Evolutionary conservation across 805 yeast genomes (phyloP).

Genomic region (Candida silvatica): DNA sequence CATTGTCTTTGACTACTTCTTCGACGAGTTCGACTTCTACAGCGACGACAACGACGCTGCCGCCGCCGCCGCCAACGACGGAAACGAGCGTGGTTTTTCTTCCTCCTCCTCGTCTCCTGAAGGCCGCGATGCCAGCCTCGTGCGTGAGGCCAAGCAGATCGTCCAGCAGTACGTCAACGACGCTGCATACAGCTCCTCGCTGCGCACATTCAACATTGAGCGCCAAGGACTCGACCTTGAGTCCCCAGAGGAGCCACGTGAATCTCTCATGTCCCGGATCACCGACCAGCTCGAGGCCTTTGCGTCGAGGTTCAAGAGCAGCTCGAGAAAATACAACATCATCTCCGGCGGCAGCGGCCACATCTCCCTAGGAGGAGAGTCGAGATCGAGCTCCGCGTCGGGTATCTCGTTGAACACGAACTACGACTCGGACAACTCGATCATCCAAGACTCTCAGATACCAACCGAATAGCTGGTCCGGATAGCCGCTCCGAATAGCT

Average conservation of each 20-base stretch:
- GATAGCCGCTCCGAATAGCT: too few relatives aligned
- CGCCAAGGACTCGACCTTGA: background rate
- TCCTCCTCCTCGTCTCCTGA: background rate
- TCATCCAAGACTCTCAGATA: constrained; percentile 21
- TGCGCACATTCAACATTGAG: background rate
- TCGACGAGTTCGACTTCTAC: constrained; percentile 24
- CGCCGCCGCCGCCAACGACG: too few relatives aligned
- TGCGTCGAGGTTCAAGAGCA: background rate
- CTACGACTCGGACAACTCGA: constrained; percentile 21
- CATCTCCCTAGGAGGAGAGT: background rate
- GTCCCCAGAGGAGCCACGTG: background rate
- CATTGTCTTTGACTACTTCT: constrained; percentile 23
- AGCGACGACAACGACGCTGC: constrained; percentile 8
- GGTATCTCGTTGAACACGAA: constrained; percentile 18
- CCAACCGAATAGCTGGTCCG: too few relatives aligned
- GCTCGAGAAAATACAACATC: constrained; percentile 16
- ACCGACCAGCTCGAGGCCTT: background rate
- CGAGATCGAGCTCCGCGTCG: constrained; percentile 15
- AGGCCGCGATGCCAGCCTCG: constrained; percentile 12
- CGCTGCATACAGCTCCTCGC: background rate
- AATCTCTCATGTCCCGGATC: background rate
- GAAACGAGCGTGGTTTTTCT: background rate
- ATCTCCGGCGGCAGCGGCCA: constrained; percentile 8
- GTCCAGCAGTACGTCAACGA: constrained; percentile 14
- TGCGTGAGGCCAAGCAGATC: constrained; percentile 22